Evolutionary conservation across 192 early-diverging fungal genomes (phyloP).

Genomic region (Backusella australiensis): DNA sequence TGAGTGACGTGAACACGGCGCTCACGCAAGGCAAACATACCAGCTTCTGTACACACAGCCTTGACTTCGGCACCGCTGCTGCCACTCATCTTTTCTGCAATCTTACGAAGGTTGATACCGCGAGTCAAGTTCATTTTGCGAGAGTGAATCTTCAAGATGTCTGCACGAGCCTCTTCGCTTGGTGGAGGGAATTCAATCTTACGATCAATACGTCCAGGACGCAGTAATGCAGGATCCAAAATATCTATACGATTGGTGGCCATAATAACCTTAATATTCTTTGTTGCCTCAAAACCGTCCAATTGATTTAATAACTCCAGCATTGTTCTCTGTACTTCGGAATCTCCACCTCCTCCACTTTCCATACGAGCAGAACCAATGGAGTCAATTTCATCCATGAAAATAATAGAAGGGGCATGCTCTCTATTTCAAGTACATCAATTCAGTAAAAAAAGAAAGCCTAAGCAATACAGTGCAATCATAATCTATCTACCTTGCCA

Average conservation of each 20-base stretch:
- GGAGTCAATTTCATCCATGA: slow-evolving; percentile 92
- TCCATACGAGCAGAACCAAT: slow-evolving; percentile 87
- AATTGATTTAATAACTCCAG: slow-evolving; percentile 87
- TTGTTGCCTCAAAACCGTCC: slow-evolving; percentile 87
- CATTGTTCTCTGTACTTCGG: slow-evolving; percentile 91
- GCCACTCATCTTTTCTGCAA: slow-evolving; percentile 83
- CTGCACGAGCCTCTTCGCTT: slow-evolving; percentile 79
- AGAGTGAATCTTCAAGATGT: slow-evolving; percentile 90
- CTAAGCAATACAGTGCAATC: background rate
- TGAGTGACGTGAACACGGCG: slow-evolving; percentile 98
- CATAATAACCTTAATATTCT: slow-evolving; percentile 92
- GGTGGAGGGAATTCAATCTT: slow-evolving; percentile 93
- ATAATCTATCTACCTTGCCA: slow-evolving; percentile 64
- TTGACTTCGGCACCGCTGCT: slow-evolving; percentile 90
- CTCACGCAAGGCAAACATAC: slow-evolving; percentile 91
- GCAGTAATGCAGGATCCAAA: slow-evolving; percentile 81
- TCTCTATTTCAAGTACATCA: slow-evolving; percentile 46
- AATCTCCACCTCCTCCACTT: slow-evolving; percentile 76
- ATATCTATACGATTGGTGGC: slow-evolving; percentile 93
- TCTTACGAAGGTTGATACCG: slow-evolving; percentile 87
- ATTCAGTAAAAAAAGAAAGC: background rate
- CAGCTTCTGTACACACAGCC: slow-evolving; percentile 85
- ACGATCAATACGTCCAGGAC: slow-evolving; percentile 87
- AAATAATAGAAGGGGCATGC: slow-evolving; percentile 90
- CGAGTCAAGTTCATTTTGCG: slow-evolving; percentile 90